Conservation (phyloP, 2,329 filamentous ascomycete genomes). For the Exophiala bonariae region DNA sequence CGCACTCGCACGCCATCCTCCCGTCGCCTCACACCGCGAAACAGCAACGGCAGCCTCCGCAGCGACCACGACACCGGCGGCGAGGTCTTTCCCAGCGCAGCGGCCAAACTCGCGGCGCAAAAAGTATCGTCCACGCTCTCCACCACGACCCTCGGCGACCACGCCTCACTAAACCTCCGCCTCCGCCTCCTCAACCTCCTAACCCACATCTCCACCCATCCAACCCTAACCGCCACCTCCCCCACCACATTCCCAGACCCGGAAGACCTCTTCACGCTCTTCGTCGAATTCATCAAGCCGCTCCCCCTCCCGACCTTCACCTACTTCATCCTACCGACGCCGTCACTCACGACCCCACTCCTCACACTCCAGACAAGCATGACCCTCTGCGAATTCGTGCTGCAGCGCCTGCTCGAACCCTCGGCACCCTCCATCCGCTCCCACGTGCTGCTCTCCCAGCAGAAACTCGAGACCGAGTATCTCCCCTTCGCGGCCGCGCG, state of each 20-base stretch:
- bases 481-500: constrained; percentile 66
- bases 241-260: constrained; percentile 35
- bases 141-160: constrained; percentile 37
- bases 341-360: constrained; percentile 1
- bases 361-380: constrained; percentile 38
- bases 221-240: constrained; percentile 29
- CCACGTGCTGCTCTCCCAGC: constrained; percentile 48
- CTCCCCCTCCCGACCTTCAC: constrained; percentile 47
- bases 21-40: constrained; percentile 21
- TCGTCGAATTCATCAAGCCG: constrained; percentile 48
- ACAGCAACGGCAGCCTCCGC: constrained; percentile 14
- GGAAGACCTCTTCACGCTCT: constrained; percentile 43
- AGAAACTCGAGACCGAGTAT: constrained; percentile 60
- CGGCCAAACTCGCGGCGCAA: constrained; percentile 19
- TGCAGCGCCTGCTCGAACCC: constrained; percentile 50
- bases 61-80: constrained; percentile 17
- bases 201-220: constrained; percentile 36
- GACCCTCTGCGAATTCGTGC: constrained; percentile 55
- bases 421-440: constrained; percentile 37
- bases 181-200: constrained; percentile 47
- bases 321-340: constrained; percentile 41
- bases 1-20: constrained; percentile 31
- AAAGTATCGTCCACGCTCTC: constrained; percentile 15
- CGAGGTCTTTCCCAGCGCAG: constrained; percentile 13
- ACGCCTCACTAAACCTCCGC: constrained; percentile 42